A percentile compares a stretch with the other conserved stretches of the same genome.
Evolutionary conservation across 1,139 yeast species (phyloP).

Genomic region (Blastobotrys aristatus): DNA sequence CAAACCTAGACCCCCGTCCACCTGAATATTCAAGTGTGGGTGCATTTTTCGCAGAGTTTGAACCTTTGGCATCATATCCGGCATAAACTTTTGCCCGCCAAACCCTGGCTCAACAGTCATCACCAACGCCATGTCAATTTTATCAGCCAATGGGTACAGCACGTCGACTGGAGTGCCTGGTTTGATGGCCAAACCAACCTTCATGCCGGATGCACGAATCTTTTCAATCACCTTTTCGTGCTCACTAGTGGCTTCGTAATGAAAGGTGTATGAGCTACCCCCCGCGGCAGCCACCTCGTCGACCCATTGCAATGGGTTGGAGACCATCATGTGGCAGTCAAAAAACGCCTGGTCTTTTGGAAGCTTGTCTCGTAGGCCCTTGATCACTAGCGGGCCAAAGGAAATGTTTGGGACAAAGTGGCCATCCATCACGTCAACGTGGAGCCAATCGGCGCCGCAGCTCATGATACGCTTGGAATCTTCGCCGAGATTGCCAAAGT

Average conservation of each 20-base stretch:
- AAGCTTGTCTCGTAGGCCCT: slow-evolving; percentile 68
- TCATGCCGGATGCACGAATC: slow-evolving; percentile 77
- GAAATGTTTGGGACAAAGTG: slow-evolving; percentile 96
- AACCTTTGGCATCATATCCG: slow-evolving; percentile 94
- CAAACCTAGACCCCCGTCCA: slow-evolving; percentile 93
- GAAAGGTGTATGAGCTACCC: slow-evolving; percentile 95
- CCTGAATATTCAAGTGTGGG: slow-evolving; percentile 84
- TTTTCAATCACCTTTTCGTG: slow-evolving; percentile 69
- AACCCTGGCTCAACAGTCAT: slow-evolving; percentile 99
- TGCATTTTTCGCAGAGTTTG: slow-evolving; percentile 62
- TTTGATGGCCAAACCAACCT: slow-evolving; percentile 90
- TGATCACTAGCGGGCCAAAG: slow-evolving; percentile 85
- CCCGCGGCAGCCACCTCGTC: slow-evolving; percentile 90
- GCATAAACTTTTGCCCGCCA: slow-evolving; percentile 97
- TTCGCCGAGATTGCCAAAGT: slow-evolving; percentile 82
- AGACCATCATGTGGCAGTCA: slow-evolving; percentile 99
- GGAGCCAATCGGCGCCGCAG: slow-evolving; percentile 89
- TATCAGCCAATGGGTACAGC: slow-evolving; percentile 66
- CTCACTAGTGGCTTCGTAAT: slow-evolving; percentile 85
- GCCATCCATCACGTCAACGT: slow-evolving; percentile 98
- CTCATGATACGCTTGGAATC: slow-evolving; percentile 79
- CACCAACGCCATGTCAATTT: slow-evolving; percentile 85
- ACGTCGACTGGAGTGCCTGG: slow-evolving; percentile 92
- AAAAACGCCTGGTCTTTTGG: slow-evolving; percentile 76
- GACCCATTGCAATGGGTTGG: slow-evolving; percentile 93